Base-by-base conservation (phyloP, 371 early-diverging fungal genomes). In the Circinella umbellata region DNA sequence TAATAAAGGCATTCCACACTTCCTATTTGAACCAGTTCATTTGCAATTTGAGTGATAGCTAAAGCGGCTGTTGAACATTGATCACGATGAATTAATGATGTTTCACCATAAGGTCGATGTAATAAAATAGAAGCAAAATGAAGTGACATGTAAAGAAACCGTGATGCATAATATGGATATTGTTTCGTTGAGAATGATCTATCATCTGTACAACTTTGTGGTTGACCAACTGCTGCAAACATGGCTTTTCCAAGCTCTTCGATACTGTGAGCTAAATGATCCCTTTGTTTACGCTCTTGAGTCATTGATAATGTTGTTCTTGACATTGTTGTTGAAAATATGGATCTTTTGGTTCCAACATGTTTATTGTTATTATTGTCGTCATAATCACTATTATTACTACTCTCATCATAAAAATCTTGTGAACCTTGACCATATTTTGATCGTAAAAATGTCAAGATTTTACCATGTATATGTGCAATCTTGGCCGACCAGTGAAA, bases 1-100 rank as follows among this genome's bases (percentile, higher is more conserved):
- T 78, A 78, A 66, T 77, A 75, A 54, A 81, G 73, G 37, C 76
- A 74, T 51, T 72, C 77, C 20, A 72, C 59, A 0, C 77, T 76
- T 37, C 69, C 61, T 14, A 66, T 70, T 15, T 64, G 51, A 20
- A 77, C 34, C 4, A 80, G 36, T 11, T 69, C 51, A 14, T 68
- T 68, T 0, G 69, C 69, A 10, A 74, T 75, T 0, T 57, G 37
- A 11, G 72, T 73, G 11, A 80, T 80, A 3, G 61, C 62, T 4
- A 46, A 18, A 1, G 81, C 81, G 0, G 81, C 69, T 11, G 57
- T 54, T n/a, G 46, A 17, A 35, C 78, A 80, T 8, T 70, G 67
- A 14, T 71, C 65, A 10, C 61, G 71, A 34, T 70, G 66, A 13
- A 27, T 17, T 5, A 63, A 8, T 3, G 66, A 46, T 6, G 49